A percentile compares a stretch with the other conserved stretches of the same genome.
Conservation (phyloP, 2,329 filamentous ascomycete species). For the Paecilomyces dactylethromorphus region DNA sequence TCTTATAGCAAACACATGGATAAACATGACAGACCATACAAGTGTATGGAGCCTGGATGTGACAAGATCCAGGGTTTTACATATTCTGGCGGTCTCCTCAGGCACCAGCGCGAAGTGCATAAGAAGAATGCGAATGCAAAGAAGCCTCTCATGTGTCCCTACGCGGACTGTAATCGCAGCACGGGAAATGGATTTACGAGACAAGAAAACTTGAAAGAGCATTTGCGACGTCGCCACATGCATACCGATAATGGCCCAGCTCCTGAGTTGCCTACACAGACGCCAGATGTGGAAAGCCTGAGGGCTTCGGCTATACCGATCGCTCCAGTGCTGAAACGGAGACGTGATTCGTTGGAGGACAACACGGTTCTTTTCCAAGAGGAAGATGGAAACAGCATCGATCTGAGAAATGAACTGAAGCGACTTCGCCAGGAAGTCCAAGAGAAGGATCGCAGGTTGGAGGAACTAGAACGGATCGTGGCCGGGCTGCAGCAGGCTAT, state of each 20-base stretch:
- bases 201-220: slow-evolving; percentile 90
- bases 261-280: slow-evolving; percentile 22
- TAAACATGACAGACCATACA: slow-evolving; percentile 90
- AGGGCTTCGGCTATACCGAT: slow-evolving; percentile 21
- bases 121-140: slow-evolving; percentile 83
- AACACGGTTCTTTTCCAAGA: slow-evolving; percentile 18
- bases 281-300: slow-evolving; percentile 22
- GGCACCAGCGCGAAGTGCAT: slow-evolving; percentile 92
- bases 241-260: slow-evolving; percentile 32
- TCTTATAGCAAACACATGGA: slow-evolving; percentile 86
- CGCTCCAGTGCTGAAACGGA: slow-evolving; percentile 25
- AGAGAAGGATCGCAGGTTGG: slow-evolving; percentile 42
- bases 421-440: slow-evolving; percentile 60
- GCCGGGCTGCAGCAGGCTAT: slow-evolving; percentile 30
- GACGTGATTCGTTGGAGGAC: slow-evolving; percentile 25
- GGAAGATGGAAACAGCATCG: slow-evolving; percentile 35
- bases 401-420: slow-evolving; percentile 59
- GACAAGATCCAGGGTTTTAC: slow-evolving; percentile 92
- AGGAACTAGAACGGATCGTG: slow-evolving; percentile 35
- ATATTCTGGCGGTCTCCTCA: slow-evolving; percentile 80
- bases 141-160: slow-evolving; percentile 79
- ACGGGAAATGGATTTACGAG: slow-evolving; percentile 85
- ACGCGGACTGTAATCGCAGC: slow-evolving; percentile 80
- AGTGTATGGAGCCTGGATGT: slow-evolving; percentile 74
- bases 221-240: slow-evolving; percentile 82